phyloP scores from a whole-genome alignment of 768 basidiomycete genomes.

The Termitomyces sp. region DNA sequence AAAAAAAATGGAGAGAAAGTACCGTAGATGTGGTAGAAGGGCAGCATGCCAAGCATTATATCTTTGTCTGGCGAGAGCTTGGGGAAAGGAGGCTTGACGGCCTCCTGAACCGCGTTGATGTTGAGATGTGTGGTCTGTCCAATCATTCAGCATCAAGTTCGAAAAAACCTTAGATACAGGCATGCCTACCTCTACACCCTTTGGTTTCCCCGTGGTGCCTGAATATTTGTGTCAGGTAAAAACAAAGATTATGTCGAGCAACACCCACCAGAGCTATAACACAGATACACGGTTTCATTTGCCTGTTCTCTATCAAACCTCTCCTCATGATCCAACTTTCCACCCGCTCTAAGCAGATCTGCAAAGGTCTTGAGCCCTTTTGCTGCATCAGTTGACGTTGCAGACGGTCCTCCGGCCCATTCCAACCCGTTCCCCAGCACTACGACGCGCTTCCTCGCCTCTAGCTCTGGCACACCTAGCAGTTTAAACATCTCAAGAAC shows the following conservation, averaged over 20 bases:
- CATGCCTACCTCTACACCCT: slow-evolving; percentile 47
- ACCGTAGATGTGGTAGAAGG: slow-evolving; percentile 47
- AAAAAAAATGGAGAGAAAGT: background rate
- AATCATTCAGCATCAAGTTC: background rate
- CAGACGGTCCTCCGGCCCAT: slow-evolving; percentile 38
- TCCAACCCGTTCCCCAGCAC: slow-evolving; percentile 43
- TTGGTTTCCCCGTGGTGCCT: slow-evolving; percentile 78
- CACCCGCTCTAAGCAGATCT: slow-evolving; percentile 34
- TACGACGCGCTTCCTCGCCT: slow-evolving; percentile 50
- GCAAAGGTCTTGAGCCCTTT: slow-evolving; percentile 12
- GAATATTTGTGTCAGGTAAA: slow-evolving; percentile 16
- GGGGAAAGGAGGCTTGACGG: slow-evolving; percentile 41
- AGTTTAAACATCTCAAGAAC: slow-evolving; percentile 52
- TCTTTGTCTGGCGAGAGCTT: slow-evolving; percentile 34
- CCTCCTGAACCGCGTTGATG: slow-evolving; percentile 52
- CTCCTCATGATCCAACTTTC: slow-evolving; percentile 46
- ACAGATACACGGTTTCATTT: slow-evolving; percentile 58
- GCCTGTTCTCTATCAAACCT: slow-evolving; percentile 45
- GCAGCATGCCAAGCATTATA: slow-evolving; percentile 57
- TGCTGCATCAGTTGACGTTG: slow-evolving; percentile 4
- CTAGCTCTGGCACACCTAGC: slow-evolving; percentile 37
- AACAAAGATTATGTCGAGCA: background rate
- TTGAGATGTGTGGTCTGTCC: slow-evolving; percentile 63
- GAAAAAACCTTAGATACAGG: background rate
- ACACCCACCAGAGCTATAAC: slow-evolving; percentile 42